Percentiles rank a stretch among this genome's conserved stretches.
These are phyloP conservation scores for Hibiscus tridactylites DNA, from an alignment of 345 rosid genomes.

Conservation along the genomic window DNA sequence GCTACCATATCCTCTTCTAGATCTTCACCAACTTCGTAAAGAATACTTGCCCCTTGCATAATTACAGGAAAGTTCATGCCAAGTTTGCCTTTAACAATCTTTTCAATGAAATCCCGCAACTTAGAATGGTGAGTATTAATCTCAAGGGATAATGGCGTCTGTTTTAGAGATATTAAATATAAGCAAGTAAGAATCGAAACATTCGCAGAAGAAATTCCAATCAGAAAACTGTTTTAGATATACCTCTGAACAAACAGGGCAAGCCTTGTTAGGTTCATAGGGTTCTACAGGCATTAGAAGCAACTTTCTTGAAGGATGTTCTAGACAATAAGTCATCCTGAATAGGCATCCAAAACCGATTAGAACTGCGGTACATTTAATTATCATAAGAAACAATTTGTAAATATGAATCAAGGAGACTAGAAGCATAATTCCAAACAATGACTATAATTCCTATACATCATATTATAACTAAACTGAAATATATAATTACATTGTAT, in stretches of 20 bases:
- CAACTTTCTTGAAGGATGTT: slow-evolving; percentile 75
- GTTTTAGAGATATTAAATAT: slow-evolving; percentile 19
- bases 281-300: slow-evolving; percentile 97
- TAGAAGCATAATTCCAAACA: too few species aligned
- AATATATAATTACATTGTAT: too few species aligned
- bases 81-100: slow-evolving; percentile 84
- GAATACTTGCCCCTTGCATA: slow-evolving; percentile 77
- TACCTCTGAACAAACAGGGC: slow-evolving; percentile 97
- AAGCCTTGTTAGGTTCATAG: slow-evolving; percentile 75
- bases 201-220: slow-evolving; percentile 5
- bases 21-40: slow-evolving; percentile 95
- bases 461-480: too few species aligned
- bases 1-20: slow-evolving; percentile 71
- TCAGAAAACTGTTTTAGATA: slow-evolving; percentile 1
- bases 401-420: too few species aligned
- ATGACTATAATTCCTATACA: too few species aligned
- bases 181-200: slow-evolving; percentile 11
- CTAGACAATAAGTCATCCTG: slow-evolving; percentile 95
- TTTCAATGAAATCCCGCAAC: slow-evolving; percentile 85
- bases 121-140: slow-evolving; percentile 65
- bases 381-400: too few species aligned
- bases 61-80: slow-evolving; percentile 87
- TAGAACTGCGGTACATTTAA: not conserved
- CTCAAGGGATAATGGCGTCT: slow-evolving; percentile 82
- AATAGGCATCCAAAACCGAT: slow-evolving; percentile 5